Evolutionary conservation across 116 monocot species (phyloP).

Genomic region (Cymodocea nodosa): DNA sequence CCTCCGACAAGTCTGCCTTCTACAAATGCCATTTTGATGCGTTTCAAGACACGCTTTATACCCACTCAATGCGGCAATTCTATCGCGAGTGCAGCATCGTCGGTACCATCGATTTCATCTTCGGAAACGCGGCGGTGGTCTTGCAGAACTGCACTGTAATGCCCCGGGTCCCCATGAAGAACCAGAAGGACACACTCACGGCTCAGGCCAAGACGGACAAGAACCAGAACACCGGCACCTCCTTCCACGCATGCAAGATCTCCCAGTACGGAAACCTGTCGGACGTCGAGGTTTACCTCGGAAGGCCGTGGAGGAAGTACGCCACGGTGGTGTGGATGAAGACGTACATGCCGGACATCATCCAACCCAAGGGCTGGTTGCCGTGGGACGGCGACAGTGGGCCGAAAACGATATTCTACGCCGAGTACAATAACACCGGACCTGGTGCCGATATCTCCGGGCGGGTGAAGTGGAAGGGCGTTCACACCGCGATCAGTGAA

Average conservation of each 20-base stretch:
- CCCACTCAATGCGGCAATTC: constrained; percentile 32
- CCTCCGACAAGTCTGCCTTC: constrained; percentile 33
- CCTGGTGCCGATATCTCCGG: constrained; percentile 5
- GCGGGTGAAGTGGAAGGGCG: constrained; percentile 21
- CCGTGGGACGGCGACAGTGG: constrained; percentile 21
- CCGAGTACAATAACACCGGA: constrained; percentile 14
- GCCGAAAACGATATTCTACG: constrained; percentile 17
- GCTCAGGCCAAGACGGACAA: constrained; percentile 31
- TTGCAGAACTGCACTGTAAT: constrained; percentile 30
- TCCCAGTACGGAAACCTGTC: constrained; percentile 8
- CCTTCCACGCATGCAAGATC: constrained; percentile 26
- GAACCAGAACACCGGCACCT: constrained; percentile 46
- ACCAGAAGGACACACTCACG: constrained; percentile 28
- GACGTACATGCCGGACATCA: constrained; percentile 8
- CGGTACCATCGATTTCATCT: constrained; percentile 57
- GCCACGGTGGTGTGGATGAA: constrained; percentile 33
- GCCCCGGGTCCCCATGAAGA: constrained; percentile 14
- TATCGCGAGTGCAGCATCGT: constrained; percentile 33
- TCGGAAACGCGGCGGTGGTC: constrained; percentile 38
- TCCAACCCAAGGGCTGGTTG: constrained; percentile 34
- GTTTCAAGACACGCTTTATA: constrained; percentile 44
- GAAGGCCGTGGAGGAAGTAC: constrained; percentile 37
- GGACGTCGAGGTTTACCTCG: constrained; percentile 20
- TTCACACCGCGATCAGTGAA: neutral
- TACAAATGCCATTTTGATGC: constrained; percentile 34